phyloP scores from a whole-genome alignment of 1,139 yeast genomes.

The Saccharomycopsis crataegensis region DNA sequence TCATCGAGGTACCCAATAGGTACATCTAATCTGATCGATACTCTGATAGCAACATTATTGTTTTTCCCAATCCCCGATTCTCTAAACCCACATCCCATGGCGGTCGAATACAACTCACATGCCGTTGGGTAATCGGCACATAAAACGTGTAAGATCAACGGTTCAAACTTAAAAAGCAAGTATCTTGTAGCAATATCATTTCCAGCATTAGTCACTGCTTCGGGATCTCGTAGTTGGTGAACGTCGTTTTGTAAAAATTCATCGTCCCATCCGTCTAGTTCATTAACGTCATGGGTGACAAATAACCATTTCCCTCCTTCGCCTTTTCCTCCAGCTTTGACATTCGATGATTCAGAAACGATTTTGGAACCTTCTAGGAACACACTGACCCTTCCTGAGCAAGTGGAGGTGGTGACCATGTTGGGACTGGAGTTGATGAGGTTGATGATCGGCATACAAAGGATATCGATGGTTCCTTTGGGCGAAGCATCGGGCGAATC shows the following conservation, averaged over 20 bases:
- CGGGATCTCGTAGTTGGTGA: background rate
- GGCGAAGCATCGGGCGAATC: conserved; percentile 66
- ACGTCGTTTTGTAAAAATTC: conserved; percentile 1
- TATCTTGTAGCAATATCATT: conserved; percentile 34
- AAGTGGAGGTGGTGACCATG: conserved; percentile 81
- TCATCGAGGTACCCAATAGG: conserved; percentile 56
- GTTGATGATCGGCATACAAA: conserved; percentile 63
- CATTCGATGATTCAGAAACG: conserved; percentile 12
- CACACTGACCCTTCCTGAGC: conserved; percentile 81
- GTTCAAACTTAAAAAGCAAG: conserved; percentile 72
- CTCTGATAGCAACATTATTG: conserved; percentile 70
- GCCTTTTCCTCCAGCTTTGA: conserved; percentile 75
- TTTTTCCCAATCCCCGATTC: conserved; percentile 83
- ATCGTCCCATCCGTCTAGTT: conserved; percentile 48
- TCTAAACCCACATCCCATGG: conserved; percentile 81
- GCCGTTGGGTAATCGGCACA: conserved; percentile 60
- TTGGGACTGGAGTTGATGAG: conserved; percentile 55
- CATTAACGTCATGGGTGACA: conserved; percentile 58
- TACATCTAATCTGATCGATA: conserved; percentile 60
- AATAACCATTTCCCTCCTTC: conserved; percentile 80
- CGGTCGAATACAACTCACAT: conserved; percentile 52
- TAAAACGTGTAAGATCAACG: conserved; percentile 75
- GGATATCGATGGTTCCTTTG: conserved; percentile 71
- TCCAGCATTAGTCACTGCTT: background rate
- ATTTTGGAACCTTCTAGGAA: conserved; percentile 57